phyloP scores from a whole-genome alignment of 352 stramenopile genomes.

The Pythium angustatum region DNA sequence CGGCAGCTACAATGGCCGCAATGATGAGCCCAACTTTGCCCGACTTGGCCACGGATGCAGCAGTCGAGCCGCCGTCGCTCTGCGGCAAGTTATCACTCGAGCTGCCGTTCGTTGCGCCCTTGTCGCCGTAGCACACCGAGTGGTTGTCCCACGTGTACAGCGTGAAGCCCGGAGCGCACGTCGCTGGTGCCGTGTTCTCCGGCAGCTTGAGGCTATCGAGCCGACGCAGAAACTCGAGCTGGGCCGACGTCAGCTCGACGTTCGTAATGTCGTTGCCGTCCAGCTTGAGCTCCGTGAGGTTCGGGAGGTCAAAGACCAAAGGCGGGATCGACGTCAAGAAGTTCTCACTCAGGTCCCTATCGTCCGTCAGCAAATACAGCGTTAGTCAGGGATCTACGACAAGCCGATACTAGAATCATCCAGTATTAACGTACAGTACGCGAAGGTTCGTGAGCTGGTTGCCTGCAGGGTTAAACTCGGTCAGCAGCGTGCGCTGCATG shows the following conservation, averaged over 20 bases:
- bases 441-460: conserved; percentile 47
- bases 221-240: conserved; percentile 58
- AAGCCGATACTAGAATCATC: not conserved
- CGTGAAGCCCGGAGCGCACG: conserved; percentile 50
- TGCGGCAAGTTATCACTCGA: conserved; percentile 24
- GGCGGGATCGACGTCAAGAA: conserved; percentile 57
- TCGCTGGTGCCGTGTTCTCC: conserved; percentile 38
- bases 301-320: conserved; percentile 68
- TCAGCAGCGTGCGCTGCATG: conserved; percentile 60
- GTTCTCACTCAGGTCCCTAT: conserved; percentile 71
- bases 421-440: conserved; percentile 46
- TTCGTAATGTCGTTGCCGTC: conserved; percentile 54
- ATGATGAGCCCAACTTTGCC: conserved; percentile 43
- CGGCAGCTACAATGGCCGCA: conserved; percentile 41
- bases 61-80: conserved; percentile 41
- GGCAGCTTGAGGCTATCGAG: conserved; percentile 48
- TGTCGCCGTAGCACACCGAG: conserved; percentile 34
- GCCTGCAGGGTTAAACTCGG: conserved; percentile 59
- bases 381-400: not conserved
- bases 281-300: conserved; percentile 53
- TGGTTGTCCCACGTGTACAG: conserved; percentile 50
- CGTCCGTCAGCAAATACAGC: not conserved
- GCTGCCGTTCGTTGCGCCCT: conserved; percentile 28
- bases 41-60: conserved; percentile 32
- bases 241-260: conserved; percentile 48